Percentiles rank a stretch among this genome's conserved stretches.
Evolutionary conservation across 2,329 filamentous ascomycete species (phyloP).

Genomic region (Cladosporium sp.): DNA sequence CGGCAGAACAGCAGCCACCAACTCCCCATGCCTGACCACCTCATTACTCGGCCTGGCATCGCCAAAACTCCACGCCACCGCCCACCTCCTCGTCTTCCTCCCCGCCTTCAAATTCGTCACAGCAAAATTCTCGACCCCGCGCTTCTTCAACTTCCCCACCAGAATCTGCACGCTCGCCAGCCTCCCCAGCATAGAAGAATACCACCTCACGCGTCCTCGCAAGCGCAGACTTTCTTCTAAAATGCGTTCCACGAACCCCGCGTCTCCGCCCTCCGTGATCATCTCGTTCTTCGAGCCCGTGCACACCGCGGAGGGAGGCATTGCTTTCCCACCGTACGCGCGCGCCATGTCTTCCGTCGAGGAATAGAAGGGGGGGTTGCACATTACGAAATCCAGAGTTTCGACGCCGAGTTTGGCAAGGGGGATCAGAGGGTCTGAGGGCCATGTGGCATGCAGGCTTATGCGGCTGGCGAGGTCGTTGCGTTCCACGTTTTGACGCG

Average conservation of each 20-base stretch:
- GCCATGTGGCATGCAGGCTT: slow-evolving; percentile 56
- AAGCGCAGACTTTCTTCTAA: slow-evolving; percentile 64
- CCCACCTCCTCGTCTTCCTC: slow-evolving; percentile 77
- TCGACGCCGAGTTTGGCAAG: slow-evolving; percentile 50
- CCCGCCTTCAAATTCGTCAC: slow-evolving; percentile 77
- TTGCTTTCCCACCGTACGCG: slow-evolving; percentile 54
- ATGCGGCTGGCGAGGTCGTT: slow-evolving; percentile 66
- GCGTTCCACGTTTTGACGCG: slow-evolving; percentile 59
- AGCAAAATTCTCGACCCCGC: slow-evolving; percentile 70
- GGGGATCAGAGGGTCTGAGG: slow-evolving; percentile 58
- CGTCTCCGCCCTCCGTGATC: slow-evolving; percentile 70
- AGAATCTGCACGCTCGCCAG: slow-evolving; percentile 63
- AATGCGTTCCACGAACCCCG: slow-evolving; percentile 68
- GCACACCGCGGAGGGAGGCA: slow-evolving; percentile 63
- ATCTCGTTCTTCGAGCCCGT: slow-evolving; percentile 82
- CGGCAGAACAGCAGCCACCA: slow-evolving; percentile 28
- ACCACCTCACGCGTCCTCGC: slow-evolving; percentile 69
- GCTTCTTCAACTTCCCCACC: slow-evolving; percentile 52
- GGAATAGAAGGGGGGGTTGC: slow-evolving; percentile 92
- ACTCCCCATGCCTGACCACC: slow-evolving; percentile 27
- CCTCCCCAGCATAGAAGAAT: slow-evolving; percentile 87
- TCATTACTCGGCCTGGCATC: slow-evolving; percentile 58
- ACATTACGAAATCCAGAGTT: slow-evolving; percentile 79
- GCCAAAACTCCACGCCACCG: slow-evolving; percentile 80
- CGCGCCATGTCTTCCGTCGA: slow-evolving; percentile 64